phyloP scores from a whole-genome alignment of 495 filamentous ascomycete genomes.

The Lindgomyces ingoldianus region DNA sequence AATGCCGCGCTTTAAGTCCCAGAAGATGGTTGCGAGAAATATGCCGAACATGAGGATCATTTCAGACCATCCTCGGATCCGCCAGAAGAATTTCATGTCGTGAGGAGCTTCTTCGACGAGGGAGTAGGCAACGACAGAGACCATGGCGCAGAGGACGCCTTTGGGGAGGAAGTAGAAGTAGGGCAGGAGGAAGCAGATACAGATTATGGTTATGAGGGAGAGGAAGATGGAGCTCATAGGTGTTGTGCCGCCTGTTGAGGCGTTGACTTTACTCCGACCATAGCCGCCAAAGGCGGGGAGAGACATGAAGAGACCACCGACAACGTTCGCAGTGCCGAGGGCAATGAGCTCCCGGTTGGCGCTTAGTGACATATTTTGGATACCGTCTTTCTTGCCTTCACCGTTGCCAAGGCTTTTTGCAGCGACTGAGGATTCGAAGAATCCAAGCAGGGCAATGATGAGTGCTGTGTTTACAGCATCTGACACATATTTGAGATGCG shows the following conservation, averaged over 20 bases:
- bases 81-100: conserved; percentile 86
- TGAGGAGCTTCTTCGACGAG: conserved; percentile 93
- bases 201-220: conserved; percentile 75
- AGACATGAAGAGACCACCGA: conserved; percentile 88
- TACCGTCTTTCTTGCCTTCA: conserved; percentile 52
- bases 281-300: conserved; percentile 96
- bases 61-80: conserved; percentile 81
- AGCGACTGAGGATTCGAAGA: conserved; percentile 98
- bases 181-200: conserved; percentile 77
- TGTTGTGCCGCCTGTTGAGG: conserved; percentile 84
- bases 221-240: conserved; percentile 89
- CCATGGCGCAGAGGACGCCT: conserved; percentile 90
- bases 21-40: conserved; percentile 90
- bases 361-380: conserved; percentile 72
- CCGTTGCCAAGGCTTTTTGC: conserved; percentile 77
- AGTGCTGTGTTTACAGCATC: conserved; percentile 90
- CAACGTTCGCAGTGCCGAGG: conserved; percentile 82
- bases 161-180: conserved; percentile 98
- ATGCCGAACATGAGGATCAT: conserved; percentile 85
- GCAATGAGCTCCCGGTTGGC: conserved; percentile 94
- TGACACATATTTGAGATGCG: conserved; percentile 77
- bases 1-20: conserved; percentile 63
- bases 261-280: conserved; percentile 92
- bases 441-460: conserved; percentile 89
- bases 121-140: conserved; percentile 91